These are phyloP conservation scores for Colletotrichum tropicale DNA, from an alignment of 2,329 filamentous ascomycete species.

Conservation along the genomic window DNA sequence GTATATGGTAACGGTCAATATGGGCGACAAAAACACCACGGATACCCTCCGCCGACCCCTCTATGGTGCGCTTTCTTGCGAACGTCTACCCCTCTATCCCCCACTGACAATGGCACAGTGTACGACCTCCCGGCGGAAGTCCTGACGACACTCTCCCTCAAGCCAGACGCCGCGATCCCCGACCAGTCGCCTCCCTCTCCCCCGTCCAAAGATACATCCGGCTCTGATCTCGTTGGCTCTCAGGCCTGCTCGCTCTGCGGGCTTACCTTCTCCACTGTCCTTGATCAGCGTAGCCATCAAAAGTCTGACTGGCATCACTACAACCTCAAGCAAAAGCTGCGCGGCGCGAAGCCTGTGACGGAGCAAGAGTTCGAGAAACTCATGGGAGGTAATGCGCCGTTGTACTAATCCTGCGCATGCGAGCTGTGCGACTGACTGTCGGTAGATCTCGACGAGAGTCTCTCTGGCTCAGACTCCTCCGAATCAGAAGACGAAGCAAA, in stretches of 20 bases:
- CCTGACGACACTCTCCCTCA: conserved; percentile 66
- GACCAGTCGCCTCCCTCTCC: conserved; percentile 24
- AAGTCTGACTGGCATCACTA: conserved; percentile 93
- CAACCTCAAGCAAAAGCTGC: conserved; percentile 90
- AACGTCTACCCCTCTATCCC: conserved; percentile 11
- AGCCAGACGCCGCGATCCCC: conserved; percentile 32
- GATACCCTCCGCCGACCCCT: conserved; percentile 56
- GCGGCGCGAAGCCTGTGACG: conserved; percentile 72
- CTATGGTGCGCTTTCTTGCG: conserved; percentile 43
- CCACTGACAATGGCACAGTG: conserved; percentile 52
- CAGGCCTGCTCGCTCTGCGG: conserved; percentile 84
- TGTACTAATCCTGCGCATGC: background rate
- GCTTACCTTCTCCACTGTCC: conserved; percentile 71
- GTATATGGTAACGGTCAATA: conserved; percentile 18
- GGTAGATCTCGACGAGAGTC: conserved; percentile 80
- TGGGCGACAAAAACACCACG: conserved; percentile 43
- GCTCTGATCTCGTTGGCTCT: conserved; percentile 57
- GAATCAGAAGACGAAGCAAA: conserved; percentile 63
- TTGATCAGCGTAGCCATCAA: conserved; percentile 84
- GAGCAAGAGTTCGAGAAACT: conserved; percentile 88
- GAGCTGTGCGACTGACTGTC: background rate
- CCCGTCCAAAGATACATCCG: conserved; percentile 12
- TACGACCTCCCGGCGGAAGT: conserved; percentile 83
- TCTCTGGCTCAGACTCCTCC: conserved; percentile 84
- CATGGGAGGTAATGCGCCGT: conserved; percentile 53